These are phyloP conservation scores for Gremmenia infestans DNA, from an alignment of 2,329 filamentous ascomycete genomes.

Conservation along the genomic window DNA sequence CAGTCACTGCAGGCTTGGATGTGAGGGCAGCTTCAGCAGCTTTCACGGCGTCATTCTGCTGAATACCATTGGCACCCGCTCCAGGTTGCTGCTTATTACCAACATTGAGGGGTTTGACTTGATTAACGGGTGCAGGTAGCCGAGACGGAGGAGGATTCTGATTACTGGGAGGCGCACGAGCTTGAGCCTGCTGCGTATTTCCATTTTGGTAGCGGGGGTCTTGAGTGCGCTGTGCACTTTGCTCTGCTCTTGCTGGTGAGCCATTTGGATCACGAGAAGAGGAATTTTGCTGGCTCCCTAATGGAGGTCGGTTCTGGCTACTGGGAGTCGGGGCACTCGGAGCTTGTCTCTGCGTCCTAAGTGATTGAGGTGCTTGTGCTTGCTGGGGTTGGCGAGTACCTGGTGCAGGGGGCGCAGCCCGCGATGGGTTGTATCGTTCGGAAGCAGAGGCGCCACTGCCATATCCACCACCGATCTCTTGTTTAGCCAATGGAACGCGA, in stretches of 20 bases:
- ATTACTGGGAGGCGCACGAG: slow-evolving; percentile 44
- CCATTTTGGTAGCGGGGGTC: slow-evolving; percentile 37
- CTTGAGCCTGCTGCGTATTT: slow-evolving; percentile 21
- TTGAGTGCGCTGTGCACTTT: slow-evolving; percentile 29
- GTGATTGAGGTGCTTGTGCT: slow-evolving; percentile 46
- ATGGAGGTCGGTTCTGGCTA: slow-evolving; percentile 40
- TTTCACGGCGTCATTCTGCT: slow-evolving; percentile 66
- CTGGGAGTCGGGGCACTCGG: slow-evolving; percentile 61
- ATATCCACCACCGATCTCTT: slow-evolving; percentile 66
- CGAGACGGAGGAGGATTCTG: slow-evolving; percentile 44
- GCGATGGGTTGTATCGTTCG: slow-evolving; percentile 77
- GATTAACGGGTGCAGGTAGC: slow-evolving; percentile 47
- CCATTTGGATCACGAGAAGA: slow-evolving; percentile 34
- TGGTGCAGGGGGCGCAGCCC: slow-evolving; percentile 79
- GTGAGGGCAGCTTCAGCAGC: slow-evolving; percentile 86
- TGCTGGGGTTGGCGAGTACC: slow-evolving; percentile 47
- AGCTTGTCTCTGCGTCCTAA: slow-evolving; percentile 73
- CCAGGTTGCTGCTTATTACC: slow-evolving; percentile 53
- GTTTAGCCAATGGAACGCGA: slow-evolving; percentile 75
- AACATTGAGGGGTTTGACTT: slow-evolving; percentile 75
- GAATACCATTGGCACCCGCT: slow-evolving; percentile 36
- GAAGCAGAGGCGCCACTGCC: slow-evolving; percentile 38
- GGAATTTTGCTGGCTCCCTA: slow-evolving; percentile 47
- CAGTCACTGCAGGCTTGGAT: slow-evolving; percentile 66
- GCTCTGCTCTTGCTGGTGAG: slow-evolving; percentile 41